These are phyloP conservation scores for Dendrobium nobile DNA, from an alignment of 106 monocot genomes.

Conservation along the genomic window DNA sequence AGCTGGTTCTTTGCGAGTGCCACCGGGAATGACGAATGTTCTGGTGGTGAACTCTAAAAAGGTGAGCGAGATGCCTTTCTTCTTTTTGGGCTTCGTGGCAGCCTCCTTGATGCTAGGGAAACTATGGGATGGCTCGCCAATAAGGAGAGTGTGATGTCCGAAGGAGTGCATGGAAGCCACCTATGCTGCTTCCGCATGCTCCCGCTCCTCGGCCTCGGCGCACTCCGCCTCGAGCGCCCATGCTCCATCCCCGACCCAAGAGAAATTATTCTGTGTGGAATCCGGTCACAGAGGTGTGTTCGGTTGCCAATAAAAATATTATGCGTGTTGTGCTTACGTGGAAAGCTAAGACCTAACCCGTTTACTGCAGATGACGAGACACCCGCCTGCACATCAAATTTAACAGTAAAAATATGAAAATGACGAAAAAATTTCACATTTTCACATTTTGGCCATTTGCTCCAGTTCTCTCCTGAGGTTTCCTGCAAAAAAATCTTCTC, in stretches of 20 bases:
- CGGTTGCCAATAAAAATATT: too few relatives aligned
- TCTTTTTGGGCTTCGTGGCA: constrained; percentile 53
- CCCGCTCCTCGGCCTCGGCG: constrained; percentile 44
- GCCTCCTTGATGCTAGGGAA: constrained; percentile 62
- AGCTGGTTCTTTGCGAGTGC: not conserved
- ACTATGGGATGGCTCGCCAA: constrained; percentile 15
- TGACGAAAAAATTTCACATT: too few relatives aligned
- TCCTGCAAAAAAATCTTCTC: too few relatives aligned
- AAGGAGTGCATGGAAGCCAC: constrained; percentile 5
- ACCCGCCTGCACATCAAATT: too few relatives aligned
- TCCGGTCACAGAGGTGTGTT: too few relatives aligned
- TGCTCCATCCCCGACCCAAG: constrained; percentile 33
- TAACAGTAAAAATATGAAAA: too few relatives aligned
- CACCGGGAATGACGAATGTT: constrained; percentile 20
- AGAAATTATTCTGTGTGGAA: too few relatives aligned
- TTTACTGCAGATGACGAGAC: too few relatives aligned
- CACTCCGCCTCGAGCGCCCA: constrained; percentile 75
- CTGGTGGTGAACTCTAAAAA: constrained; percentile 18
- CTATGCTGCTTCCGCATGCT: constrained; percentile 11
- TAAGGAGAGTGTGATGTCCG: not conserved
- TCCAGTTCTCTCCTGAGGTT: too few relatives aligned
- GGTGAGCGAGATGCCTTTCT: constrained; percentile 19
- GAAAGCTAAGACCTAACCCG: too few relatives aligned
- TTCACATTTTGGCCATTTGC: too few relatives aligned
- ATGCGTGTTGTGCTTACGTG: too few relatives aligned